phyloP scores from a whole-genome alignment of 106 monocot species.

The Platanthera zijinensis region DNA sequence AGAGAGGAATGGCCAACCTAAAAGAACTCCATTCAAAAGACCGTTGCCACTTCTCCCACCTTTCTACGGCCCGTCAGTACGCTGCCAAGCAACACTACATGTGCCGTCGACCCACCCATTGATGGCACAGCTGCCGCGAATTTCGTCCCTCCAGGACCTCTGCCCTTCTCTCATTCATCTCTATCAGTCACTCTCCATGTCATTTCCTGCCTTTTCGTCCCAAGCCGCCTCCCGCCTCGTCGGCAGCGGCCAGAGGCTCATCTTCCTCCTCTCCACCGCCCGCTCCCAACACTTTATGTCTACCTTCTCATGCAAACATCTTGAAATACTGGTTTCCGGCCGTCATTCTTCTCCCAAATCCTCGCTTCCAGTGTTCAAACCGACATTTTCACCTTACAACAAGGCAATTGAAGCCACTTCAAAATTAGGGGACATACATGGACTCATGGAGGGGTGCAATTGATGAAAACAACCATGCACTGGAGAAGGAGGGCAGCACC shows the following conservation, averaged over 20 bases:
- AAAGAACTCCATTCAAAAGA: background rate
- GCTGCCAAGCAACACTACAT: background rate
- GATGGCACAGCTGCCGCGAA: background rate
- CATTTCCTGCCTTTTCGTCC: constrained; percentile 2
- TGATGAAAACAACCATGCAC: too few species aligned
- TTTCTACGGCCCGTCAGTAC: background rate
- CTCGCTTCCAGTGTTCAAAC: constrained; percentile 9
- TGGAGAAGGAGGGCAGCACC: too few species aligned
- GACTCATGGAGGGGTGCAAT: constrained; percentile 22
- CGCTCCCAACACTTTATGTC: constrained; percentile 1
- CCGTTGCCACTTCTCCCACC: too few species aligned
- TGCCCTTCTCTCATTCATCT: constrained; percentile 6
- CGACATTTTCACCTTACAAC: constrained; percentile 43
- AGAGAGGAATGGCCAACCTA: background rate
- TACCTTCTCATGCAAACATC: constrained; percentile 9
- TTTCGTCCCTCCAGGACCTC: background rate
- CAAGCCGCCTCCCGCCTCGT: constrained; percentile 1
- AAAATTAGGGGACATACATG: constrained; percentile 27
- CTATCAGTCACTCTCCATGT: constrained; percentile 6
- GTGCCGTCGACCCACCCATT: background rate
- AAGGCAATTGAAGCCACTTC: constrained; percentile 47
- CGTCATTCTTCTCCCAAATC: constrained; percentile 25
- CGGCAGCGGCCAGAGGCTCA: constrained; percentile 3
- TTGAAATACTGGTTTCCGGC: constrained; percentile 37
- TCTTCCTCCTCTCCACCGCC: background rate